Conservation (phyloP, 306 rosid species). For the Fragaria iinumae region DNA sequence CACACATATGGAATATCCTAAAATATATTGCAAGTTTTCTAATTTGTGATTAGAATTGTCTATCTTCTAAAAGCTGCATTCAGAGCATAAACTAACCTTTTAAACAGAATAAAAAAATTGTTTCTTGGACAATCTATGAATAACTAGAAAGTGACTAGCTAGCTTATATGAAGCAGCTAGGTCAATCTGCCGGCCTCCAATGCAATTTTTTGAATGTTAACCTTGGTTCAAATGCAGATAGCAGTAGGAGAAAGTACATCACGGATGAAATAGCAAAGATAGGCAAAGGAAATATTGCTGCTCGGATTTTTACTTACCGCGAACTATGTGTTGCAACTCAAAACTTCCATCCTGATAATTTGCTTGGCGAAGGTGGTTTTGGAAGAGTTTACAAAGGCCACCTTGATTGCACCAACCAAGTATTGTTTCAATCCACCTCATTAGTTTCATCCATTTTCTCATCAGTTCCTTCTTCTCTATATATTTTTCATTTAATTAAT, state of each 20-base stretch:
- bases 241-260: slow-evolving; percentile 48
- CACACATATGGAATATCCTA: too few species aligned
- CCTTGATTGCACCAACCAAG: slow-evolving; percentile 51
- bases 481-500: not conserved
- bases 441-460: not conserved
- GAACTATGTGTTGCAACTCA: slow-evolving; percentile 74
- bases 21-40: not conserved
- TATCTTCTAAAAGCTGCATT: not conserved
- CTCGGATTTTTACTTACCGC: slow-evolving; percentile 48
- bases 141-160: not conserved
- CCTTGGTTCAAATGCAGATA: slow-evolving; percentile 30
- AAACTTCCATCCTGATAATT: slow-evolving; percentile 53
- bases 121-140: not conserved
- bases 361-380: slow-evolving; percentile 95
- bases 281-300: slow-evolving; percentile 71
- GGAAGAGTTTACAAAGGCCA: slow-evolving; percentile 82
- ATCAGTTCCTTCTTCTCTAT: not conserved
- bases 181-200: not conserved
- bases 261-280: slow-evolving; percentile 52
- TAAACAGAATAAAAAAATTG: too few species aligned
- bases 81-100: not conserved
- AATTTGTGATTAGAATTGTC: not conserved
- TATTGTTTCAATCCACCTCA: slow-evolving; percentile 24
- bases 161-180: not conserved
- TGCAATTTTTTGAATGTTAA: not conserved